Evolutionary conservation across 2,329 filamentous ascomycete species (phyloP).

Genomic region (Cladosporium halotolerans): DNA sequence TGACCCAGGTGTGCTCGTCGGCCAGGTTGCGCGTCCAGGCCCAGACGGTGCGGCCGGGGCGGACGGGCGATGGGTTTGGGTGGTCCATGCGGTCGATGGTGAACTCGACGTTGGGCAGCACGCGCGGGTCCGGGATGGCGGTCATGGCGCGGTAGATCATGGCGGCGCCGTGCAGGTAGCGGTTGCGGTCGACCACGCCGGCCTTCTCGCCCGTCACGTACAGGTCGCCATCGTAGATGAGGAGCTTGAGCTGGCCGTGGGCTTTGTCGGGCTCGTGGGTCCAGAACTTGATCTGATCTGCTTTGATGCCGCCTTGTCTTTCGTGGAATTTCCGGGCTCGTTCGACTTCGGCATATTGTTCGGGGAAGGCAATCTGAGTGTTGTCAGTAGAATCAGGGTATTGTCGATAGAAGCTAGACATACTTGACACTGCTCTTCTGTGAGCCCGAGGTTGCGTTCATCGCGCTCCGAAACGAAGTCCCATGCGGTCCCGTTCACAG

Average conservation of each 20-base stretch:
- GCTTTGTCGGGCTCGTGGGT: slow-evolving; percentile 15
- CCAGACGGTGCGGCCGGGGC: slow-evolving; percentile 30
- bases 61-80: not conserved
- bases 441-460: slow-evolving; percentile 15
- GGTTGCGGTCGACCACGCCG: slow-evolving; percentile 22
- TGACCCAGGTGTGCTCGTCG: slow-evolving; percentile 37
- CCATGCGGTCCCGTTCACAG: not conserved
- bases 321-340: slow-evolving; percentile 19
- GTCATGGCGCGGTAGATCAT: slow-evolving; percentile 42
- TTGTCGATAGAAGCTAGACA: not conserved
- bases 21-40: slow-evolving; percentile 5
- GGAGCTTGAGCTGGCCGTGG: slow-evolving; percentile 20
- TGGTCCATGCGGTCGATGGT: slow-evolving; percentile 24
- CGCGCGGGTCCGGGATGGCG: slow-evolving; percentile 23
- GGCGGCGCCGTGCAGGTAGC: slow-evolving; percentile 33
- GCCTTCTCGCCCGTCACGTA: slow-evolving; percentile 20
- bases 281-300: slow-evolving; percentile 3
- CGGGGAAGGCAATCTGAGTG: slow-evolving; percentile 19
- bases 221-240: slow-evolving; percentile 26
- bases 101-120: slow-evolving; percentile 44
- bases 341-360: slow-evolving; percentile 24
- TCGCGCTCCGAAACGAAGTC: slow-evolving; percentile 6
- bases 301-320: slow-evolving; percentile 16
- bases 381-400: not conserved
- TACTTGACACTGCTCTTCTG: slow-evolving; percentile 19